Conservation (phyloP, 1,284 basidiomycete species). For the Rhizoctonia solani region DNA sequence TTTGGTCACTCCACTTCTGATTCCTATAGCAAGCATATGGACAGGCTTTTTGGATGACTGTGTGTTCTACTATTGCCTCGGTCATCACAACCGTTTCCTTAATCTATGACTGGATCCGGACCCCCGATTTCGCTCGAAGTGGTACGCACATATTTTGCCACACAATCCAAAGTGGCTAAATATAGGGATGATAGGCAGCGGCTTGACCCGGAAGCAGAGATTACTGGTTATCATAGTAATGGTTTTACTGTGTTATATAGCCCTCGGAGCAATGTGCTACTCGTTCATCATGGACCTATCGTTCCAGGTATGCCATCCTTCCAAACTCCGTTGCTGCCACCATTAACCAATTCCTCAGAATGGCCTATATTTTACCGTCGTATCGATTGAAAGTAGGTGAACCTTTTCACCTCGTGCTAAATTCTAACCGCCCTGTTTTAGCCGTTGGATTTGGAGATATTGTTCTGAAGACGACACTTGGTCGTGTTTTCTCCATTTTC, state of each 20-base stretch:
- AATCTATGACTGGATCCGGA: slow-evolving; percentile 62
- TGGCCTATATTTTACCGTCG: slow-evolving; percentile 59
- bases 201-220: slow-evolving; percentile 78
- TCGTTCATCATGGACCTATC: slow-evolving; percentile 60
- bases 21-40: slow-evolving; percentile 42
- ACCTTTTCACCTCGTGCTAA: neutral
- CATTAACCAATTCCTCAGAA: neutral
- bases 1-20: slow-evolving; percentile 17
- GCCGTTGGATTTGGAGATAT: slow-evolving; percentile 83
- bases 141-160: slow-evolving; percentile 51
- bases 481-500: slow-evolving; percentile 60
- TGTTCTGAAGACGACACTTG: slow-evolving; percentile 53
- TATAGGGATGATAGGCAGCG: slow-evolving; percentile 57
- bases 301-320: slow-evolving; percentile 49
- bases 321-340: neutral
- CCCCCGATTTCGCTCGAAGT: slow-evolving; percentile 66
- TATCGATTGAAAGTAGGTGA: slow-evolving; percentile 61
- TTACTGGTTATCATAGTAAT: slow-evolving; percentile 78
- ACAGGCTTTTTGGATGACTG: slow-evolving; percentile 78
- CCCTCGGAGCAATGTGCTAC: slow-evolving; percentile 65
- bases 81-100: slow-evolving; percentile 71
- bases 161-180: neutral
- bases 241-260: slow-evolving; percentile 71
- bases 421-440: slow-evolving; percentile 27
- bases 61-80: slow-evolving; percentile 74